These are phyloP conservation scores for Jasminum sambac DNA, from an alignment of 257 asterid species.

Conservation along the genomic window DNA sequence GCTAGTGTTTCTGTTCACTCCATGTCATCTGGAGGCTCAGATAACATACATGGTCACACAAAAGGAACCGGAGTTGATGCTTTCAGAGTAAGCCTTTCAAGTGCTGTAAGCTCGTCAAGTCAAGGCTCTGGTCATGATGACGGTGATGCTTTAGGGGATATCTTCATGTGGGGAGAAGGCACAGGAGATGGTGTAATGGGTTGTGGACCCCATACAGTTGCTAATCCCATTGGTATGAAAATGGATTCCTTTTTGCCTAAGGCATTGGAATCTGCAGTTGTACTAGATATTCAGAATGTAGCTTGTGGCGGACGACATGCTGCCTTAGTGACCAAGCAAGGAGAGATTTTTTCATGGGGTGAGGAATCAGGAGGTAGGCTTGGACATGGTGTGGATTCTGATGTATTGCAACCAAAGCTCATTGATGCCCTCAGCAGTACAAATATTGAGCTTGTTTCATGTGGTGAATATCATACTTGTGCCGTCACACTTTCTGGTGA, in stretches of 20 bases:
- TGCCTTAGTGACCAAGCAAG: conserved; percentile 82
- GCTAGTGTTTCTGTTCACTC: conserved; percentile 71
- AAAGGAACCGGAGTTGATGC: conserved; percentile 79
- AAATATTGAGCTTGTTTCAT: conserved; percentile 82
- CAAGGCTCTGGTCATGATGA: conserved; percentile 98
- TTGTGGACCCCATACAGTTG: conserved; percentile 65
- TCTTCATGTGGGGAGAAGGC: conserved; percentile 94
- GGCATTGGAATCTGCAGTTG: conserved; percentile 88
- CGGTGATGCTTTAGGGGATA: conserved; percentile 91
- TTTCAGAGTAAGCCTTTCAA: conserved; percentile 92
- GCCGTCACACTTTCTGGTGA: conserved; percentile 95
- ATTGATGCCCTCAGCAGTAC: conserved; percentile 70
- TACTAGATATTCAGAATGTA: conserved; percentile 82
- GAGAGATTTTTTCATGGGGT: conserved; percentile 93
- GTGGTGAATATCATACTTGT: conserved; percentile 90
- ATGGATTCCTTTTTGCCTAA: conserved; percentile 77
- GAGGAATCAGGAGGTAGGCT: conserved; percentile 93
- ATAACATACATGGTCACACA: conserved; percentile 66
- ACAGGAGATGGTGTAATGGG: conserved; percentile 80
- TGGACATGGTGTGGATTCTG: conserved; percentile 94
- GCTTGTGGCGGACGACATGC: conserved; percentile 93
- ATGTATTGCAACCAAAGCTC: conserved; percentile 79
- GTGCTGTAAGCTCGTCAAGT: conserved; percentile 97
- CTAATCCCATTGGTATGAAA: conserved; percentile 46
- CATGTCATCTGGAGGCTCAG: conserved; percentile 85